A percentile compares a stretch with the other conserved stretches of the same genome.
These are phyloP conservation scores for Lupinus albus DNA, from an alignment of 306 rosid species.

Conservation along the genomic window DNA sequence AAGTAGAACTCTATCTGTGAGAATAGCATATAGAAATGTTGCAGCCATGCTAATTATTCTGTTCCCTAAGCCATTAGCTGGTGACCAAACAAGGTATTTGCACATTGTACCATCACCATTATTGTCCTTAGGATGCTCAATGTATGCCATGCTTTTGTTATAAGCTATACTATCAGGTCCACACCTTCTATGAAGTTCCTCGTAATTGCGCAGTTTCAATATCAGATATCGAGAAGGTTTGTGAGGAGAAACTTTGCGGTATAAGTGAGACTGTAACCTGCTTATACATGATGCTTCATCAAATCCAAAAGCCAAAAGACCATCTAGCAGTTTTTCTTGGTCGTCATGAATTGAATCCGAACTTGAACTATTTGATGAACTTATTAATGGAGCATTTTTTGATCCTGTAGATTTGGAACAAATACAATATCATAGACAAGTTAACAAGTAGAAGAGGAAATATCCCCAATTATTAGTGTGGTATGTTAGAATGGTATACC, in stretches of 20 bases:
- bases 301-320: constrained; percentile 55
- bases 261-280: constrained; percentile 51
- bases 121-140: constrained; percentile 34
- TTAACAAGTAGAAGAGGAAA: not conserved
- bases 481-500: too few relatives aligned
- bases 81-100: constrained; percentile 57
- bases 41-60: constrained; percentile 55
- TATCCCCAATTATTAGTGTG: not conserved
- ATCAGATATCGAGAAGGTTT: constrained; percentile 60
- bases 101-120: constrained; percentile 36
- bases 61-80: constrained; percentile 61
- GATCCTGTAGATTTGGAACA: not conserved
- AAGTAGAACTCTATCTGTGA: constrained; percentile 55
- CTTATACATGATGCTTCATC: constrained; percentile 58
- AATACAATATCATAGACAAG: not conserved
- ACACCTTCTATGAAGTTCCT: constrained; percentile 53
- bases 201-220: constrained; percentile 60
- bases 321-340: constrained; percentile 50
- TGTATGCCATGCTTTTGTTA: constrained; percentile 40
- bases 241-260: constrained; percentile 46
- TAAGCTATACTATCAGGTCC: constrained; percentile 53
- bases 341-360: constrained; percentile 28
- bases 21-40: constrained; percentile 62
- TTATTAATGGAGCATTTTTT: not conserved
- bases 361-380: constrained; percentile 14